Evolutionary conservation across 83 land plant genomes (phyloP).

Genomic region (Thuja plicata): DNA sequence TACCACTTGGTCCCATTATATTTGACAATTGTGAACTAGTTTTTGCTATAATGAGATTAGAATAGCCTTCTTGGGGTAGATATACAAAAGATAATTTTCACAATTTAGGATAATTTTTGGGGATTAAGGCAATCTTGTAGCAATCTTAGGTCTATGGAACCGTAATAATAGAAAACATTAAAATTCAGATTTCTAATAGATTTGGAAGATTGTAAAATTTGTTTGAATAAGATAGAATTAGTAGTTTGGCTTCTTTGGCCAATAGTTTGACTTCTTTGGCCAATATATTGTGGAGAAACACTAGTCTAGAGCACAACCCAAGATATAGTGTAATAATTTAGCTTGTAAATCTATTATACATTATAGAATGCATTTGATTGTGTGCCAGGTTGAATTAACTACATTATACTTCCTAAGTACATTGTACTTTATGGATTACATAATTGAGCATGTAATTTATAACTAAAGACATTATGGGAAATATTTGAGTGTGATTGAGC

Average conservation of each 20-base stretch:
- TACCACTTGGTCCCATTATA: background rate
- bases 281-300: too few species aligned
- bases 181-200: background rate
- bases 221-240: too few species aligned
- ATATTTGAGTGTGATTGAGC: background rate
- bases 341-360: background rate
- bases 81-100: background rate
- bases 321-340: background rate
- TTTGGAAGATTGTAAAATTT: too few species aligned
- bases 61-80: background rate
- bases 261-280: too few species aligned
- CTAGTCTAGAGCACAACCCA: background rate
- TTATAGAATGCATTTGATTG: background rate
- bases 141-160: background rate
- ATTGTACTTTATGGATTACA: background rate
- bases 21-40: background rate
- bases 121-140: background rate
- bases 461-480: background rate
- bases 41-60: background rate
- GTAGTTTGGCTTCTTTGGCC: too few species aligned
- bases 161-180: background rate
- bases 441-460: background rate
- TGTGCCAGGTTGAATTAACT: background rate
- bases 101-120: background rate
- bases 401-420: too few species aligned